Base-by-base conservation (phyloP, 352 stramenopile genomes). In the Pythium sp. region DNA sequence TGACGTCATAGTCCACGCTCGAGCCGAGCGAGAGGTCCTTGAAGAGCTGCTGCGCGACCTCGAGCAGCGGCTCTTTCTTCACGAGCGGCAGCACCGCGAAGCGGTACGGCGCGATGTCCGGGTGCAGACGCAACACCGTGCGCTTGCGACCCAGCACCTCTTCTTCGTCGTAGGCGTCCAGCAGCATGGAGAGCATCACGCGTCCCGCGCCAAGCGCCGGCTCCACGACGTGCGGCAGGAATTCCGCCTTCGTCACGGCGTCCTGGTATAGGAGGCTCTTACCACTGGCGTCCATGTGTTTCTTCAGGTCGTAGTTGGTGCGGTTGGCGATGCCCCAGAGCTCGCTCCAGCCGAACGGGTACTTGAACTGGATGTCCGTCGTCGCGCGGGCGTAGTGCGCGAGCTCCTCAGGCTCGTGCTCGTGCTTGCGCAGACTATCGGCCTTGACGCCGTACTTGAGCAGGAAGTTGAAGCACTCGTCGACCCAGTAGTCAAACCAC, bases 301-400 rank as follows among this genome's bases (percentile, higher is more conserved):
- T 97, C 32, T 84, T 93, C 68, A 99, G 87, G 72, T 99, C 97
- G 72, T 97, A 99, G 74, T 97, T 87, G 32, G 95, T 98, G 58
- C 97, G 89, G 61, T 98, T 98, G 6, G 97, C 95, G 79, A 99
- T 90, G 47, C 97, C 97, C 96, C 96, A 98, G 9, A 99, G 72
- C 72, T 99, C 97, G 69, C 94, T 95, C 83, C 91, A 96, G 22
- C 97, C 97, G 75, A 99, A 99, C 0, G 97, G 97, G 71, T 99
- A 99, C 60, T 92, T 90, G 74, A 99, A 99, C 54, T 98, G 97
- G 68, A 99, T 97, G 79, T 99, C 97, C 0, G 94, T 99, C 75
- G 96, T 99, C 34, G 95, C 95, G 15, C 85, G 81, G 20, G 97
- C 96, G 71, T 99, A 99, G 81, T 99, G 97, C 8, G 97, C 97